Conservation (phyloP, 495 filamentous ascomycete genomes). For the Pseudevernia furfuracea region DNA sequence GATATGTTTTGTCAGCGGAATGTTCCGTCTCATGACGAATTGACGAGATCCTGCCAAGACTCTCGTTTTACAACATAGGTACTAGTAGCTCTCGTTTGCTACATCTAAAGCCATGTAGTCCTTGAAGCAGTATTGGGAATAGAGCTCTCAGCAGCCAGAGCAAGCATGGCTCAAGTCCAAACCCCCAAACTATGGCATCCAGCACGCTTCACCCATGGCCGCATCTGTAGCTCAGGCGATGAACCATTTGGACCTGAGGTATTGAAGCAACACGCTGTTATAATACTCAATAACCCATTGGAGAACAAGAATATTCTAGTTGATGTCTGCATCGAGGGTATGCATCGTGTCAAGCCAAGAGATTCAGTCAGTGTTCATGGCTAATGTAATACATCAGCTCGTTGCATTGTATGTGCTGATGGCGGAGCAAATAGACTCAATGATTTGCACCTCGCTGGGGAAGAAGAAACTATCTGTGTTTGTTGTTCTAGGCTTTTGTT, state of each 20-base stretch:
- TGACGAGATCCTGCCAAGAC: neutral
- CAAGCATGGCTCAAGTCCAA: neutral
- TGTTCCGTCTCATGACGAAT: neutral
- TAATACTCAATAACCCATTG: slow-evolving; percentile 69
- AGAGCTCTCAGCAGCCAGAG: neutral
- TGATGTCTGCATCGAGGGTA: neutral
- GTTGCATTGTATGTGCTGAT: neutral
- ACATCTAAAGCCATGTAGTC: neutral
- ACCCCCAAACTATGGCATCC: slow-evolving; percentile 45
- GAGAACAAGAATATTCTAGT: slow-evolving; percentile 29
- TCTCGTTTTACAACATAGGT: neutral
- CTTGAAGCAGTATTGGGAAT: neutral
- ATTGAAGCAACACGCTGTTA: slow-evolving; percentile 47
- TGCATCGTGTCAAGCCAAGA: neutral
- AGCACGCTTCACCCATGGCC: slow-evolving; percentile 39
- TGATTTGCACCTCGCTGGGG: slow-evolving; percentile 1
- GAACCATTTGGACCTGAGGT: neutral
- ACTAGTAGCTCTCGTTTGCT: no score
- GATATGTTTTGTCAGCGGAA: slow-evolving; percentile 17
- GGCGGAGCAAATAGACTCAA: neutral
- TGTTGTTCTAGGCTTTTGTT: slow-evolving; percentile 16
- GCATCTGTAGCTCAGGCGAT: neutral
- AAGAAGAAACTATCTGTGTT: slow-evolving; percentile 37
- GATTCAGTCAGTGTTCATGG: no score
- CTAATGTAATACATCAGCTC: neutral